Evolutionary conservation across 2,329 filamentous ascomycete species (phyloP).

Genomic region (Alternaria sp.): DNA sequence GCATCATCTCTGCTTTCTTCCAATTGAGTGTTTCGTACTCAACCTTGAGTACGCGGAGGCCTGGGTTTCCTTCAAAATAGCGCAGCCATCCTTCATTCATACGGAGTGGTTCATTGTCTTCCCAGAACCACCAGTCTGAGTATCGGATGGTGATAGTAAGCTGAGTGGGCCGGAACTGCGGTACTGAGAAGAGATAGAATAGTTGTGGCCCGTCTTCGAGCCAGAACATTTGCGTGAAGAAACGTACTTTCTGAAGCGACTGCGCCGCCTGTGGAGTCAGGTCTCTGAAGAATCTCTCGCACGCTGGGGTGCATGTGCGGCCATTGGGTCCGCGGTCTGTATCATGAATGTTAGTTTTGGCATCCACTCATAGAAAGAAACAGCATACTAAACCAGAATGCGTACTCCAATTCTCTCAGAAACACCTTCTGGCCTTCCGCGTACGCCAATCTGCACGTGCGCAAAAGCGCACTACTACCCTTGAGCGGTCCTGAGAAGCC

Average conservation of each 20-base stretch:
- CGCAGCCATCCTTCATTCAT: constrained; percentile 14
- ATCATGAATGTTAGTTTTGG: neutral
- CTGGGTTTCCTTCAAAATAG: constrained; percentile 6
- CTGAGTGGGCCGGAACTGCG: constrained; percentile 10
- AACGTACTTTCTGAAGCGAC: constrained; percentile 16
- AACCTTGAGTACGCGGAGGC: constrained; percentile 15
- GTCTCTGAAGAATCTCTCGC: constrained; percentile 6
- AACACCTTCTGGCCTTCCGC: constrained; percentile 17
- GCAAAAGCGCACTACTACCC: constrained; percentile 13
- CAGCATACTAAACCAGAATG: constrained; percentile 18
- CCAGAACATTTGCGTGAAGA: constrained; percentile 23
- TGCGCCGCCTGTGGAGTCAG: constrained; percentile 5
- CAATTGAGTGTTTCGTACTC: constrained; percentile 22
- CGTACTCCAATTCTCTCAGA: constrained; percentile 12
- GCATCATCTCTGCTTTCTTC: constrained; percentile 24
- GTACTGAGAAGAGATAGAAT: neutral
- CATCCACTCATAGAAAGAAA: neutral
- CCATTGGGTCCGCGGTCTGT: constrained; percentile 15
- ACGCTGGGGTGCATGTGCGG: constrained; percentile 6
- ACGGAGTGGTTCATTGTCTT: constrained; percentile 86
- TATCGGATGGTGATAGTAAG: constrained; percentile 60
- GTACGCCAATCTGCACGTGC: constrained; percentile 16
- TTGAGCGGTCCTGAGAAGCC: constrained; percentile 16
- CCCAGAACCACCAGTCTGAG: constrained; percentile 74
- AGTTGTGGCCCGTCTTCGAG: constrained; percentile 6